A percentile compares a stretch with the other conserved stretches of the same genome.
These are phyloP conservation scores for Cytospora paraplurivora DNA, from an alignment of 2,329 filamentous ascomycete genomes.

Conservation along the genomic window DNA sequence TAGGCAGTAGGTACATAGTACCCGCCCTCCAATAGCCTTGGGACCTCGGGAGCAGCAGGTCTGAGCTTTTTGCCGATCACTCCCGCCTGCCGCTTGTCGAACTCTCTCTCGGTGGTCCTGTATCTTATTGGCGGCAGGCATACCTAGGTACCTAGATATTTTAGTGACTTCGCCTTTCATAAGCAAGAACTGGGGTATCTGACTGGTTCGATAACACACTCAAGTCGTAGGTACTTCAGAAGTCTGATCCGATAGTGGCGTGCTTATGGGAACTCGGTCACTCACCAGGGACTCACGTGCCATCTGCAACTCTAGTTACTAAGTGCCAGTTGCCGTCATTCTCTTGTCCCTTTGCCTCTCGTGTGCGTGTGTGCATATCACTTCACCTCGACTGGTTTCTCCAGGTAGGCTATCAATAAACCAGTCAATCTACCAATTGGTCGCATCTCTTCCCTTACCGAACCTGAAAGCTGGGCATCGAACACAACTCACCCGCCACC, in stretches of 20 bases:
- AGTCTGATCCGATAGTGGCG: neutral
- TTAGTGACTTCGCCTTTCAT: too few relatives aligned
- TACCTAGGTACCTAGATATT: neutral
- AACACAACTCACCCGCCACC: neutral
- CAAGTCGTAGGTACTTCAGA: neutral
- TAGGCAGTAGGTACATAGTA: too few relatives aligned
- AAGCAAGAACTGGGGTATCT: too few relatives aligned
- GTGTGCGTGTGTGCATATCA: neutral
- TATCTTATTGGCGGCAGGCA: neutral
- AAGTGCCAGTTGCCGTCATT: neutral
- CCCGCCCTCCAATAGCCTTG: neutral
- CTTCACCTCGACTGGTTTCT: neutral
- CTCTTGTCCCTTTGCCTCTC: neutral
- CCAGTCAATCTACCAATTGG: neutral
- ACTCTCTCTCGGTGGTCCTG: neutral
- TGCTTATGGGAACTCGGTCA: neutral
- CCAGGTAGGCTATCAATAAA: neutral
- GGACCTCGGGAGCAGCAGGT: neutral
- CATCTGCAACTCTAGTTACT: neutral
- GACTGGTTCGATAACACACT: neutral
- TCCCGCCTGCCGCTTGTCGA: too few relatives aligned
- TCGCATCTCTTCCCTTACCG: conserved; percentile 20
- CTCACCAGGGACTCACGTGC: neutral
- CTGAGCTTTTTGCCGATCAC: neutral
- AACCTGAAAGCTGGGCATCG: neutral